Evolutionary conservation across 495 filamentous ascomycete genomes (phyloP), one percentile per base, ranked within the genome.

Genomic region (Copromyces sp.): DNA sequence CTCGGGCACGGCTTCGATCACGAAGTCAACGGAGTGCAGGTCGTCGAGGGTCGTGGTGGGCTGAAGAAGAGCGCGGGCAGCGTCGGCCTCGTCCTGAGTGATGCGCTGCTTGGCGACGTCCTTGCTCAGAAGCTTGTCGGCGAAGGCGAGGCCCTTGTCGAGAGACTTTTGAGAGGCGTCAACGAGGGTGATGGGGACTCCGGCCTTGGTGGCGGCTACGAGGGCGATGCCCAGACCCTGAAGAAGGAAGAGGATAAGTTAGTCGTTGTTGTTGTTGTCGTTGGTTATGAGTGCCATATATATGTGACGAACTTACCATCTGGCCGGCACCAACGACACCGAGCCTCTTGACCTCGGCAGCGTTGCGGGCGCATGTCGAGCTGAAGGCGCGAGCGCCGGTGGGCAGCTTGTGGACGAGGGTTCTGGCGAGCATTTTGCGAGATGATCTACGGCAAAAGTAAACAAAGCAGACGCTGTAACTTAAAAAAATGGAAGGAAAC

Each of bases 1-100:
- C 85, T 99, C 95, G 38, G 95, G 95, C 14, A 98, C 94, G 40
- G 95, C 95, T 84, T 99, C 95, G 80, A 99, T 97, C 39, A 98
- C 89, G 80, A 98, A 98, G 85, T 99, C 95, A n/a, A 92, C 90
- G 5, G 88, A 86, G n/a, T 88, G 88, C 17, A 98, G 90, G 72
- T 90, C 87, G 39, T 94, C 92, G 77, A 98, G 88, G 5, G 88
- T 87, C 4, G 93, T 92, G 47, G 88, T 90, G 12, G 93, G 83
- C 1, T 79, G 83, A 59, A 99, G 86, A 17, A 90, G 90, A 39
- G 86, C 85, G 32, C 91, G 89, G 44, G 89, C 87, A 20, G 86
- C 84, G 75, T 92, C 89, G 12, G 95, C 93, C 72, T 92, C 89
- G 37, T 90, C 89, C 76, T 92, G 89, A 4, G 93, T 92, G 74